Conservation (phyloP, 2,329 filamentous ascomycete species). For the Colletotrichum sp. region DNA sequence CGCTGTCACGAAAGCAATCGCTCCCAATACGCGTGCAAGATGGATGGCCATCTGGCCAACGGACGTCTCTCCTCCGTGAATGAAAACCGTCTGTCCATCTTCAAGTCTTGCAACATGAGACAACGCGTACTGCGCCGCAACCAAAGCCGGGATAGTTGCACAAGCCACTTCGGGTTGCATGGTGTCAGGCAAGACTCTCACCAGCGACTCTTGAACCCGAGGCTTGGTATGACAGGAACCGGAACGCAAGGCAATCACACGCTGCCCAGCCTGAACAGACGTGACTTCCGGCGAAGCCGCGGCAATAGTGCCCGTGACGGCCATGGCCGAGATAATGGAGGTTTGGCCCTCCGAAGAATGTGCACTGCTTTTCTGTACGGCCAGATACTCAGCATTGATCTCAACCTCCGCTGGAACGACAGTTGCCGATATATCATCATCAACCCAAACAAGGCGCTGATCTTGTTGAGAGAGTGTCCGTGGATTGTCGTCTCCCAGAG, state of each 20-base stretch:
- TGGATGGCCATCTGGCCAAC: slow-evolving; percentile 38
- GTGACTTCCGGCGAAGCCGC: background rate
- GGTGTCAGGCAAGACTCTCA: background rate
- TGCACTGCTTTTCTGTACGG: background rate
- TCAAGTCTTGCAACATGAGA: slow-evolving; percentile 31
- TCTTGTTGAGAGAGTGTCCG: background rate
- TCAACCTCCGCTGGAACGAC: background rate
- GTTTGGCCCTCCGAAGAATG: background rate
- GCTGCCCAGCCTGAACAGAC: background rate
- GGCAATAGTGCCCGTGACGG: background rate
- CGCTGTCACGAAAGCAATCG: slow-evolving; percentile 33
- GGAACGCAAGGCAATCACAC: background rate
- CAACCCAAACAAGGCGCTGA: background rate
- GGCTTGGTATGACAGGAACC: background rate
- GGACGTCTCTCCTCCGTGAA: slow-evolving; percentile 38
- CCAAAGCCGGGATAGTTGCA: background rate
- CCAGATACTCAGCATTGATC: background rate
- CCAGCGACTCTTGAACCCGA: background rate
- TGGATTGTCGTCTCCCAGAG: background rate
- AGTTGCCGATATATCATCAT: background rate
- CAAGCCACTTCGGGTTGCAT: background rate
- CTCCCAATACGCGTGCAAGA: slow-evolving; percentile 30
- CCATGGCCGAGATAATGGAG: background rate
- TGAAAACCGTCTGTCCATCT: slow-evolving; percentile 33
- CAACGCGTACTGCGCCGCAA: slow-evolving; percentile 21